These are phyloP conservation scores for Dactylonectria estremocensis DNA, from an alignment of 2,329 filamentous ascomycete species.

Conservation along the genomic window DNA sequence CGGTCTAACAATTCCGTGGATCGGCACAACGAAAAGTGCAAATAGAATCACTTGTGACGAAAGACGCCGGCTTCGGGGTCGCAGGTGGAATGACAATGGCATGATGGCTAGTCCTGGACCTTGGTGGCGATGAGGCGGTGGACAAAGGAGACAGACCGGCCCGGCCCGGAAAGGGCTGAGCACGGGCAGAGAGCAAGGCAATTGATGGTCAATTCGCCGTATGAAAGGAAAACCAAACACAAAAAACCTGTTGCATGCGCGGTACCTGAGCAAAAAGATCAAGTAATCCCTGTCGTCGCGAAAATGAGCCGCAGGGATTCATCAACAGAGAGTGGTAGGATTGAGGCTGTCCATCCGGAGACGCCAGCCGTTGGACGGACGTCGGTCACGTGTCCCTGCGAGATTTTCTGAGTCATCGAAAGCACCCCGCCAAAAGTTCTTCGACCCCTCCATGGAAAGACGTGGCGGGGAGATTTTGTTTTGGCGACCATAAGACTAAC, in stretches of 20 bases:
- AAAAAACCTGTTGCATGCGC: not conserved
- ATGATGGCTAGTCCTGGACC: slow-evolving; percentile 22
- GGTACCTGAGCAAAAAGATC: not conserved
- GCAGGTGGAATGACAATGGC: slow-evolving; percentile 40
- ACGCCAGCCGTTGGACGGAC: slow-evolving; percentile 19
- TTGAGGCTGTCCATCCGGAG: slow-evolving; percentile 1
- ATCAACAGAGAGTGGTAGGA: slow-evolving; percentile 23
- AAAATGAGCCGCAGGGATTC: not conserved
- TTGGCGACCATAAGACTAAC: slow-evolving; percentile 34
- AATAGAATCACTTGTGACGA: not conserved
- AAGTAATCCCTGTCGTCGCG: not conserved
- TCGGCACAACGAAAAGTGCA: not conserved
- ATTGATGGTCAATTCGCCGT: not conserved
- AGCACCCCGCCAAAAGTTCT: slow-evolving; percentile 45
- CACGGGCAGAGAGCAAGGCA: not conserved
- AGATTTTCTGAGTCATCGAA: slow-evolving; percentile 44
- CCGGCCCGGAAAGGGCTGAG: slow-evolving; percentile 14
- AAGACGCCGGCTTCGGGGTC: slow-evolving; percentile 39
- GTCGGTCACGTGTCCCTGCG: slow-evolving; percentile 34
- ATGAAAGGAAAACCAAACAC: slow-evolving; percentile 1
- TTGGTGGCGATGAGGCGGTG: slow-evolving; percentile 14
- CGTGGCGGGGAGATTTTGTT: slow-evolving; percentile 38
- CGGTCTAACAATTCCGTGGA: slow-evolving; percentile 4
- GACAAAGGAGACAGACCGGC: slow-evolving; percentile 5
- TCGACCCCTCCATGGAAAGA: slow-evolving; percentile 43